Percentiles rank a stretch among this genome's conserved stretches.
Conservation (phyloP, 2,329 filamentous ascomycete genomes). For the Diaporthe amygdali region DNA sequence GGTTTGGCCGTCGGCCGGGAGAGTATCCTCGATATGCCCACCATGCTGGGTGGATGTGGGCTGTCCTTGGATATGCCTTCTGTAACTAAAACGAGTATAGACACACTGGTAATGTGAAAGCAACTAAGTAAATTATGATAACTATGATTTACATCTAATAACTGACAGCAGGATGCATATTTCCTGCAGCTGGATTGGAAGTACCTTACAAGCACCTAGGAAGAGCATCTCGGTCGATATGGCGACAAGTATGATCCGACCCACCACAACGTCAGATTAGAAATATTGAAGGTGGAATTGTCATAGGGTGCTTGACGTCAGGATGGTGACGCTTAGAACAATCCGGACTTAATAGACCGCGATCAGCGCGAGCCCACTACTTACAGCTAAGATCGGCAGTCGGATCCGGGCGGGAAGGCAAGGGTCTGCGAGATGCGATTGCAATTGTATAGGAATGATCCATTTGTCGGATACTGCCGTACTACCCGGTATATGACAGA, state of each 20-base stretch:
- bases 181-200: background rate
- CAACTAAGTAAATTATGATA: background rate
- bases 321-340: background rate
- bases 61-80: background rate
- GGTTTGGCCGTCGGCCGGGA: slow-evolving; percentile 59
- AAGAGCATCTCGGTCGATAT: background rate
- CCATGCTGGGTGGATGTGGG: slow-evolving; percentile 36
- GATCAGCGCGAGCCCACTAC: background rate
- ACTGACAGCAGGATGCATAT: background rate
- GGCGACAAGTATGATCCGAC: background rate
- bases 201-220: background rate
- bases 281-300: background rate
- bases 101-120: background rate
- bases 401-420: background rate
- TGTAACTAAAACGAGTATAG: background rate
- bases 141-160: background rate
- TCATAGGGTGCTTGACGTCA: background rate
- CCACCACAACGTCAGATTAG: slow-evolving; percentile 1
- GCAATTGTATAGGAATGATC: background rate
- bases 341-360: background rate
- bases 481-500: background rate
- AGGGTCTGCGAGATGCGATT: background rate
- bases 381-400: background rate
- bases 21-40: slow-evolving; percentile 47
- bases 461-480: background rate